Conservation (phyloP, 2,329 filamentous ascomycete species). For the Sporothrix phasma region DNA sequence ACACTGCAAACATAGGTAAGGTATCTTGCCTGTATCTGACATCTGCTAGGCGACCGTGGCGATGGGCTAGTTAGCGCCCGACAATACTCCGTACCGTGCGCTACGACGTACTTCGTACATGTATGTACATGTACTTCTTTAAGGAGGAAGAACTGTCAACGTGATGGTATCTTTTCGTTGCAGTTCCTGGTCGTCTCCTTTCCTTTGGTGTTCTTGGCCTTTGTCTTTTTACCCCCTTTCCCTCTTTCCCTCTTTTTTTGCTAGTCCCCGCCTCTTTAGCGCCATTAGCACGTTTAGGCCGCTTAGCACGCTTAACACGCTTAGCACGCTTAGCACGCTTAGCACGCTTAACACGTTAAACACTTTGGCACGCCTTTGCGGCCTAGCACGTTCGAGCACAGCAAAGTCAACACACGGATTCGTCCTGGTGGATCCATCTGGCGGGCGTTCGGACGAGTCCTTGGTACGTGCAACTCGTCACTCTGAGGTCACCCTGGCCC, state of each 20-base stretch:
- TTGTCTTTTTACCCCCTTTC: not conserved
- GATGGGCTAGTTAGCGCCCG: too few species aligned
- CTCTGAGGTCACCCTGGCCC: not conserved
- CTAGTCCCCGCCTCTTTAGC: not conserved
- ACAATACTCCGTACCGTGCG: not conserved
- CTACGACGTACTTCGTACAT: slow-evolving; percentile 1
- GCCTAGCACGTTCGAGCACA: not conserved
- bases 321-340: not conserved
- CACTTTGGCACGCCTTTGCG: not conserved
- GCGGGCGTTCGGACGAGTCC: not conserved
- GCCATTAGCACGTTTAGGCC: not conserved
- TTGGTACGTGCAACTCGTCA: not conserved
- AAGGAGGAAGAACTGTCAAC: not conserved
- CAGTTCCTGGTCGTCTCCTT: not conserved
- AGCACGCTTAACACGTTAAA: too few species aligned
- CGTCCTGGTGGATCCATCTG: not conserved
- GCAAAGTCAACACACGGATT: not conserved
- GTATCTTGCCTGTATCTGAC: too few species aligned
- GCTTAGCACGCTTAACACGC: not conserved
- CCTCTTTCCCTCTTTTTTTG: not conserved
- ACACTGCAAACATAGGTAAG: too few species aligned
- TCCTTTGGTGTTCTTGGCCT: not conserved
- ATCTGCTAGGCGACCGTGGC: too few species aligned
- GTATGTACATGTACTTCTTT: too few species aligned
- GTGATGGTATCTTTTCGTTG: not conserved